A percentile compares a stretch with the other conserved stretches of the same genome.
Conservation (phyloP, 2,329 filamentous ascomycete species). For the Cytospora schulzeri region DNA sequence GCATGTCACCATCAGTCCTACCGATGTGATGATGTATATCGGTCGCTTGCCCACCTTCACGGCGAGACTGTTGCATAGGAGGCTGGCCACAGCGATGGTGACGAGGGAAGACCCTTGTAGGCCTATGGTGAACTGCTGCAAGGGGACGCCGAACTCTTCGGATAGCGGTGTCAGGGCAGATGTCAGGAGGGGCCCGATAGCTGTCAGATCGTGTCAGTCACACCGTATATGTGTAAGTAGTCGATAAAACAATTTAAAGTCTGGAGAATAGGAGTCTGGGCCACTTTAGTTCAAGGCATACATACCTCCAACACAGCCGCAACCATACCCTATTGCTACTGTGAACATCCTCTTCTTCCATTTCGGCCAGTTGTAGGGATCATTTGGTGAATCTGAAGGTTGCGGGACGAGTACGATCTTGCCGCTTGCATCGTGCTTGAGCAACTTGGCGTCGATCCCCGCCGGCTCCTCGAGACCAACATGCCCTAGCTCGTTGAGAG, state of each 20-base stretch:
- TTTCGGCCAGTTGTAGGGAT: constrained; percentile 50
- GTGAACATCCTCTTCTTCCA: constrained; percentile 40
- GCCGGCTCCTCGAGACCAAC: constrained; percentile 26
- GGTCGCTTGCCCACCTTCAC: constrained; percentile 43
- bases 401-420: constrained; percentile 52
- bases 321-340: constrained; percentile 43
- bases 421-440: constrained; percentile 35
- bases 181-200: constrained; percentile 42
- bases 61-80: constrained; percentile 40
- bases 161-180: constrained; percentile 41
- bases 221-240: too few species aligned
- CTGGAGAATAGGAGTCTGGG: not conserved
- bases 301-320: constrained; percentile 43
- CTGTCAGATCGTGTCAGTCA: constrained; percentile 29
- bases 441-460: constrained; percentile 27
- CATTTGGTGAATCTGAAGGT: constrained; percentile 49
- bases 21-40: constrained; percentile 38
- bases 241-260: too few species aligned
- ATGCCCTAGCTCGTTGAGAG: constrained; percentile 31
- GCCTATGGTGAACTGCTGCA: constrained; percentile 39
- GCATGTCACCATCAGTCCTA: constrained; percentile 39
- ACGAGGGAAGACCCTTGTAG: constrained; percentile 41
- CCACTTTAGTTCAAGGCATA: constrained; percentile 28
- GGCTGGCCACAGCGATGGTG: constrained; percentile 39
- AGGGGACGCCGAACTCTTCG: constrained; percentile 35